These are phyloP conservation scores for Centaurea solstitialis DNA, from an alignment of 129 eudicot species.

Conservation along the genomic window DNA sequence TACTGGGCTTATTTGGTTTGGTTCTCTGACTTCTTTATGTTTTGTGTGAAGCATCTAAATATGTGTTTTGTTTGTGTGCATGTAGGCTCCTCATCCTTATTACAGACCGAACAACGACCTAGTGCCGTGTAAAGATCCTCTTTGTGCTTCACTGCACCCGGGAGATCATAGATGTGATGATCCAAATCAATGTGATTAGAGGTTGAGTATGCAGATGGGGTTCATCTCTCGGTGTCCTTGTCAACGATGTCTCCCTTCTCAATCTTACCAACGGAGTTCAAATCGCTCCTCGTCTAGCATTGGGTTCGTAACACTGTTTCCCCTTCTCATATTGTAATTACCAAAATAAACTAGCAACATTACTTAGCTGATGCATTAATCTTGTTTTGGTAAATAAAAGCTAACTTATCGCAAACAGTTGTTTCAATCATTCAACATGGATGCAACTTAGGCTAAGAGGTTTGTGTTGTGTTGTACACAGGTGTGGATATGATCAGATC, in stretches of 20 bases:
- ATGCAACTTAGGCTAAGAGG: no score
- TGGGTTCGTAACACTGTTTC: conserved; percentile 51
- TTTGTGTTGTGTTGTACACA: conserved; percentile 20
- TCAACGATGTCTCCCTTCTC: conserved; percentile 63
- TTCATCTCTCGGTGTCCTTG: conserved; percentile 86
- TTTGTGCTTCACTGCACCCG: conserved; percentile 78
- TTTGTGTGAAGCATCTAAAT: neutral
- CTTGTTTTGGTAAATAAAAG: no score
- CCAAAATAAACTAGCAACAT: no score
- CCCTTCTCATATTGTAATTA: no score
- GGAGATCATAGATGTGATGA: conserved; percentile 70
- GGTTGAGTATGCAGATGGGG: conserved; percentile 98
- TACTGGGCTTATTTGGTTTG: neutral
- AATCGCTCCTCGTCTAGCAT: conserved; percentile 65
- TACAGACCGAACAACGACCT: conserved; percentile 81
- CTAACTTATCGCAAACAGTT: no score
- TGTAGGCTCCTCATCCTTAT: conserved; percentile 84
- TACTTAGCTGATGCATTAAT: no score
- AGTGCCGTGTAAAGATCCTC: conserved; percentile 75
- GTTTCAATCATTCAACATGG: no score
- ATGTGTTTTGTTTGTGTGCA: conserved; percentile 5
- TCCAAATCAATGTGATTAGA: conserved; percentile 92
- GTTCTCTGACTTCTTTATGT: no score
- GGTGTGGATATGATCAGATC: conserved; percentile 97
- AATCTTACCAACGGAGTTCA: conserved; percentile 77